Conservation (phyloP, 1,284 basidiomycete genomes). For the Ceratobasidium sp. region DNA sequence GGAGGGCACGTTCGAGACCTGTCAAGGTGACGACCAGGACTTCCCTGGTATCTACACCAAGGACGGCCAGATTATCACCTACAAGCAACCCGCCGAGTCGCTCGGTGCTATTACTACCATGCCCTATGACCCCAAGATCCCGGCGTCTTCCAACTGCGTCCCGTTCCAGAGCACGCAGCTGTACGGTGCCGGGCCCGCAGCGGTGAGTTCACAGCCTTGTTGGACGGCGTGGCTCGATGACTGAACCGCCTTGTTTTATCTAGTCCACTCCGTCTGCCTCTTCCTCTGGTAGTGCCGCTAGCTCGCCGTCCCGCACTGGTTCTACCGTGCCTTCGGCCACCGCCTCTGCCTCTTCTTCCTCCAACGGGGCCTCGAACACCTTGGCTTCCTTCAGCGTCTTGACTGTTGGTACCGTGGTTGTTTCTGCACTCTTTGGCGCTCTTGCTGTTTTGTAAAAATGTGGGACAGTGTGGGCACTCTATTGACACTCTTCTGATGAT, state of each 20-base stretch:
- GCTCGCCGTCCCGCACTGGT: not conserved
- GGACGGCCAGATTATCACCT: constrained; percentile 56
- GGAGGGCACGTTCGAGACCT: constrained; percentile 51
- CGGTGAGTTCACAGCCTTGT: constrained; percentile 12
- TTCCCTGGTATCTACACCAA: constrained; percentile 52
- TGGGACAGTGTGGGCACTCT: not conserved
- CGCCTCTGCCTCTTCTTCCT: not conserved
- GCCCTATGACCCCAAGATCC: constrained; percentile 69
- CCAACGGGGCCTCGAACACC: constrained; percentile 11
- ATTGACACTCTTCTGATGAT: constrained; percentile 20
- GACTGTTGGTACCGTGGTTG: constrained; percentile 10
- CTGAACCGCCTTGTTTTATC: not conserved
- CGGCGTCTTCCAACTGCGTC: constrained; percentile 71
- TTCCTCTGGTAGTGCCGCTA: not conserved
- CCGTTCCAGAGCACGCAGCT: constrained; percentile 66
- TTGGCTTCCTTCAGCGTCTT: not conserved
- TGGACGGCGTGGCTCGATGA: not conserved
- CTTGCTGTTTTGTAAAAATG: constrained; percentile 25
- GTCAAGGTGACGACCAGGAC: constrained; percentile 53
- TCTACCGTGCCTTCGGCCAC: not conserved
- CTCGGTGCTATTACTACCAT: constrained; percentile 66
- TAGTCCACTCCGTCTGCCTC: not conserved
- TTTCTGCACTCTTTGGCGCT: constrained; percentile 22
- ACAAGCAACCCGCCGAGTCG: constrained; percentile 69
- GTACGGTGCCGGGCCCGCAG: constrained; percentile 58